These are phyloP conservation scores for Pythium guiyangense DNA, from an alignment of 352 stramenopile species.

Conservation along the genomic window DNA sequence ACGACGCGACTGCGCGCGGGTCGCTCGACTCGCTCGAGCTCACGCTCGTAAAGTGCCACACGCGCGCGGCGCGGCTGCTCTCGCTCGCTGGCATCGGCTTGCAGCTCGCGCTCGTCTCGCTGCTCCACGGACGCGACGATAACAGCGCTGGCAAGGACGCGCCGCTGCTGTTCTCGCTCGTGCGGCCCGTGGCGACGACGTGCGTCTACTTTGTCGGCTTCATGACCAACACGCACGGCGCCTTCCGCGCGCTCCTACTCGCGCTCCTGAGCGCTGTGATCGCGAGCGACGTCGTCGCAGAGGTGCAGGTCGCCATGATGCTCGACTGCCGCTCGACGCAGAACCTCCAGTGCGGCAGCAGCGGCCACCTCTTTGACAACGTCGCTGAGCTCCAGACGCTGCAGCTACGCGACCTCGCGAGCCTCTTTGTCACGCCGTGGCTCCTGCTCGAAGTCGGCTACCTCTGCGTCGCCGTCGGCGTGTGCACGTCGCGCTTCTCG, in stretches of 20 bases:
- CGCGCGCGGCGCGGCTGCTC: slow-evolving; percentile 34
- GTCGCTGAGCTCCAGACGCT: slow-evolving; percentile 24
- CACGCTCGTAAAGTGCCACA: slow-evolving; percentile 55
- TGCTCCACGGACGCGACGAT: slow-evolving; percentile 12
- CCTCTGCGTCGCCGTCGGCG: slow-evolving; percentile 47
- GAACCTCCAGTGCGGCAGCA: slow-evolving; percentile 41
- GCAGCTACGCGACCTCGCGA: slow-evolving; percentile 30
- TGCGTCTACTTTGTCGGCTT: slow-evolving; percentile 53
- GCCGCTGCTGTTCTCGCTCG: slow-evolving; percentile 42
- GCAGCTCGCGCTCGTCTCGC: slow-evolving; percentile 32
- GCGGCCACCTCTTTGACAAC: slow-evolving; percentile 15
- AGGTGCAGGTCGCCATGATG: slow-evolving; percentile 55
- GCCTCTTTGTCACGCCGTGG: slow-evolving; percentile 46
- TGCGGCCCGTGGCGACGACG: slow-evolving; percentile 38
- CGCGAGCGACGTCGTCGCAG: slow-evolving; percentile 38
- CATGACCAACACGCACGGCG: slow-evolving; percentile 65
- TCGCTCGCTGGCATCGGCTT: slow-evolving; percentile 34
- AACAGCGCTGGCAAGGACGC: neutral
- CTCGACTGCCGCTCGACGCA: slow-evolving; percentile 38
- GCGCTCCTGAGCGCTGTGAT: slow-evolving; percentile 32
- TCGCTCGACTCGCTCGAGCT: slow-evolving; percentile 45
- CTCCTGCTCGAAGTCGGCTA: slow-evolving; percentile 50
- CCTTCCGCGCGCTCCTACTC: slow-evolving; percentile 42
- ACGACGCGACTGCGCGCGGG: slow-evolving; percentile 6
- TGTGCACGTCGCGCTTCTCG: slow-evolving; percentile 51